These are phyloP conservation scores for Papilionanthe hybrid DNA, from an alignment of 116 monocot genomes.

Conservation along the genomic window DNA sequence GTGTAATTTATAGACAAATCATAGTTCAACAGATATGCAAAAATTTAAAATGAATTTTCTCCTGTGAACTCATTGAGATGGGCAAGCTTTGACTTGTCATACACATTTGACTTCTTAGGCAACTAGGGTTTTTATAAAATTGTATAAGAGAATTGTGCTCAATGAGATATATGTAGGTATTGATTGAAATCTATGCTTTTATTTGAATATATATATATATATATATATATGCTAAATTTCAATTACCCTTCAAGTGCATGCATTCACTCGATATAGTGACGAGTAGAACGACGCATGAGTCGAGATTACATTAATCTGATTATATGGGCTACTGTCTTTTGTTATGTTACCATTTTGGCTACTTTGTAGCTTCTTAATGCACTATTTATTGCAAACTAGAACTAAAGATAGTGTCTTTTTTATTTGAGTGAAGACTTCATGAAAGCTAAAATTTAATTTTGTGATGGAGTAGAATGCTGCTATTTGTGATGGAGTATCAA, in stretches of 20 bases:
- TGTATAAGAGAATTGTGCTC: no score
- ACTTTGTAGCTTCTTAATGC: neutral
- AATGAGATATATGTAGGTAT: no score
- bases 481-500: neutral
- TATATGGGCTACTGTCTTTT: neutral
- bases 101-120: no score
- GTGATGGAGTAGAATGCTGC: neutral
- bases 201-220: no score
- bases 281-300: neutral
- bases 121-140: no score
- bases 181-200: no score
- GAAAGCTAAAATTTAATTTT: neutral
- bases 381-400: neutral
- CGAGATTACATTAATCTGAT: neutral
- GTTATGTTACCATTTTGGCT: neutral
- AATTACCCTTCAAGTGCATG: neutral
- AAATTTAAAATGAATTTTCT: no score
- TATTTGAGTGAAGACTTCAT: neutral
- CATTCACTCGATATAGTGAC: neutral
- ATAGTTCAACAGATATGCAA: no score
- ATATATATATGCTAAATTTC: neutral
- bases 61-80: no score
- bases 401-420: neutral
- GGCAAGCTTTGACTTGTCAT: no score
- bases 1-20: no score